Evolutionary conservation across 768 basidiomycete species (phyloP).

Genomic region (Mycena galericulata): DNA sequence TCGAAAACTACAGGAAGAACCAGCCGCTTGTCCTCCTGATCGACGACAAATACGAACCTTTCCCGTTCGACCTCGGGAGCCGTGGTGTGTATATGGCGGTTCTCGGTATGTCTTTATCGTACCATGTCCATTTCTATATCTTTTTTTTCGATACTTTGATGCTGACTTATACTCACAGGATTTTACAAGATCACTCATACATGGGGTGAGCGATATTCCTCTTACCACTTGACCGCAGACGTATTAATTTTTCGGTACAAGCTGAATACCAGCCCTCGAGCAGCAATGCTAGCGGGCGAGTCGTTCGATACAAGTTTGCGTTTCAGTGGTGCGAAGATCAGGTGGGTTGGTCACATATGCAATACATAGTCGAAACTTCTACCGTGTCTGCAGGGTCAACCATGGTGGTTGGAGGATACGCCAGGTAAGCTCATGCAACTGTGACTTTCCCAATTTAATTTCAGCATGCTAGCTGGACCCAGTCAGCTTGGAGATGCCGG

Average conservation of each 20-base stretch:
- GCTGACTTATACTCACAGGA: conserved; percentile 57
- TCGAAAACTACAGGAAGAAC: conserved; percentile 64
- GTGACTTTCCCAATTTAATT: background rate
- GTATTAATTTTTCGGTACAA: conserved; percentile 39
- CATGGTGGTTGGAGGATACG: conserved; percentile 55
- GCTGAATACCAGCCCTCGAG: conserved; percentile 72
- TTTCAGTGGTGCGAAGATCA: conserved; percentile 88
- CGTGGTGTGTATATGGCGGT: conserved; percentile 64
- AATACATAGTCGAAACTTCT: background rate
- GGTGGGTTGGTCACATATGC: conserved; percentile 49
- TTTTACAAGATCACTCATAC: conserved; percentile 78
- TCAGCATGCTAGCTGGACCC: background rate
- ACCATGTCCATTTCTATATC: no score
- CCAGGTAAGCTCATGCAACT: background rate
- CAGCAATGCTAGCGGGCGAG: conserved; percentile 57
- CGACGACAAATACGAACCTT: conserved; percentile 78
- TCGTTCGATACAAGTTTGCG: conserved; percentile 85
- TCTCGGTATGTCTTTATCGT: conserved; percentile 38
- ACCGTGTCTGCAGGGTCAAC: conserved; percentile 49
- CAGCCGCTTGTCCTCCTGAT: conserved; percentile 78
- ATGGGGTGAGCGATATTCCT: conserved; percentile 63
- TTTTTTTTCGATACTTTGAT: no score
- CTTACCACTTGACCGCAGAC: background rate
- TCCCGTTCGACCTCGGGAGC: conserved; percentile 74
- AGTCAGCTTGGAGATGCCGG: background rate